Conservation (phyloP, 2,329 filamentous ascomycete species). For the Periconia sp. region DNA sequence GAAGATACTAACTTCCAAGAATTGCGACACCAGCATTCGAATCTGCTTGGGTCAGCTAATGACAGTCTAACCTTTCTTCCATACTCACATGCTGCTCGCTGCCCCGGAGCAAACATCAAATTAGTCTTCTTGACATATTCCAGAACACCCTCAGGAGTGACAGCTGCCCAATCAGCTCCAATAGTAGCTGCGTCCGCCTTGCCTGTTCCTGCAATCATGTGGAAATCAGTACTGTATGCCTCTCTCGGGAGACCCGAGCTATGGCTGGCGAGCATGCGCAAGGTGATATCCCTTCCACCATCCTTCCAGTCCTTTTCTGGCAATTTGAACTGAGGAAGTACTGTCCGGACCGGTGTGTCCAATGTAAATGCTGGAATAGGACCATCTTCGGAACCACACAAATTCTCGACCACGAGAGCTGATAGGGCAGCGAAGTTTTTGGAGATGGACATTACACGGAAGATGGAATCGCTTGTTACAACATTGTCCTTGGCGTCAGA, state of each 20-base stretch:
- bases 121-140: constrained; percentile 20
- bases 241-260: constrained; percentile 35
- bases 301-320: constrained; percentile 33
- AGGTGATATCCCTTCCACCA: constrained; percentile 39
- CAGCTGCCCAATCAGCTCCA: constrained; percentile 31
- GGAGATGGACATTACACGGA: constrained; percentile 35
- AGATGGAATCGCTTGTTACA: constrained; percentile 37
- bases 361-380: constrained; percentile 19
- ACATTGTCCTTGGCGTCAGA: constrained; percentile 6
- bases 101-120: constrained; percentile 39
- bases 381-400: constrained; percentile 8
- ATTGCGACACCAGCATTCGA: constrained; percentile 37
- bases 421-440: constrained; percentile 36
- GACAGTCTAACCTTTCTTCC: background rate
- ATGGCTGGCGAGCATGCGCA: constrained; percentile 41
- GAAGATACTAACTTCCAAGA: constrained; percentile 21
- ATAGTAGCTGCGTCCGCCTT: constrained; percentile 32
- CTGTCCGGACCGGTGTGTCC: constrained; percentile 27
- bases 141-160: constrained; percentile 25
- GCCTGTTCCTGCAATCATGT: constrained; percentile 28
- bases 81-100: constrained; percentile 28
- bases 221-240: constrained; percentile 37
- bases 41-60: constrained; percentile 9
- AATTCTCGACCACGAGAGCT: constrained; percentile 25
- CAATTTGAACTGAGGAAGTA: constrained; percentile 31